Percentiles rank a stretch among this genome's conserved stretches.
phyloP scores from a whole-genome alignment of 441 rosid genomes.

The Viola pubescens region DNA sequence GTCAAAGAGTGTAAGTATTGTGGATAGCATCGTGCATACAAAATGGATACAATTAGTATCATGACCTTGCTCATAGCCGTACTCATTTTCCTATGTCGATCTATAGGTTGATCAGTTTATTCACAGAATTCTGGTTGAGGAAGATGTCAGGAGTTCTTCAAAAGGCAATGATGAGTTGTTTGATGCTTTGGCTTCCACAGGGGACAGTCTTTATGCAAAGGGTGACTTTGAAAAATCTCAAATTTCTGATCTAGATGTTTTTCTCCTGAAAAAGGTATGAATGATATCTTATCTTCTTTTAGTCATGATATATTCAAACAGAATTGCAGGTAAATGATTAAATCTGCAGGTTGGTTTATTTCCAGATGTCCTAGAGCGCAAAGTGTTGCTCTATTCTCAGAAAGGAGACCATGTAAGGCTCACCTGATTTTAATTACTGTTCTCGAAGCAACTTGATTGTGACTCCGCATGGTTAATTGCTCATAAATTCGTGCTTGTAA shows the following conservation, averaged over 20 bases:
- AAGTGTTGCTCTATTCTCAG: conserved; percentile 54
- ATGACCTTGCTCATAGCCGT: not conserved
- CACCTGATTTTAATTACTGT: conserved; percentile 5
- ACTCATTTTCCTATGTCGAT: not conserved
- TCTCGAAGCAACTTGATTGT: conserved; percentile 6
- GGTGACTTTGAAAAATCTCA: conserved; percentile 57
- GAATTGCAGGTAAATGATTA: conserved; percentile 9
- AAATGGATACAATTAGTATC: conserved; percentile 3
- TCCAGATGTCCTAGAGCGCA: conserved; percentile 77
- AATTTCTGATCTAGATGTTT: conserved; percentile 46
- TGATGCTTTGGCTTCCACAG: conserved; percentile 45
- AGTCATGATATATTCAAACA: too few species aligned
- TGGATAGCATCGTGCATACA: conserved; percentile 20
- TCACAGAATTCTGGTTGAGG: conserved; percentile 69
- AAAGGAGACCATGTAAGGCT: conserved; percentile 71
- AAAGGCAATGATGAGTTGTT: conserved; percentile 33
- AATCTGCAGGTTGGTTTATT: conserved; percentile 68
- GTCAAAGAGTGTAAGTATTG: conserved; percentile 61
- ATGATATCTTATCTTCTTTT: not conserved
- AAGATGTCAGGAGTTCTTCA: conserved; percentile 36
- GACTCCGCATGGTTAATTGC: conserved; percentile 15
- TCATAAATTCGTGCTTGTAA: conserved; percentile 17
- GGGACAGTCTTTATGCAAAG: conserved; percentile 40
- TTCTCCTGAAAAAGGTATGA: conserved; percentile 63
- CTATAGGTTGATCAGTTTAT: conserved; percentile 72